A percentile compares a stretch with the other conserved stretches of the same genome.
These are phyloP conservation scores for Candida coquimbonensis DNA, from an alignment of 805 yeast species.

Conservation along the genomic window DNA sequence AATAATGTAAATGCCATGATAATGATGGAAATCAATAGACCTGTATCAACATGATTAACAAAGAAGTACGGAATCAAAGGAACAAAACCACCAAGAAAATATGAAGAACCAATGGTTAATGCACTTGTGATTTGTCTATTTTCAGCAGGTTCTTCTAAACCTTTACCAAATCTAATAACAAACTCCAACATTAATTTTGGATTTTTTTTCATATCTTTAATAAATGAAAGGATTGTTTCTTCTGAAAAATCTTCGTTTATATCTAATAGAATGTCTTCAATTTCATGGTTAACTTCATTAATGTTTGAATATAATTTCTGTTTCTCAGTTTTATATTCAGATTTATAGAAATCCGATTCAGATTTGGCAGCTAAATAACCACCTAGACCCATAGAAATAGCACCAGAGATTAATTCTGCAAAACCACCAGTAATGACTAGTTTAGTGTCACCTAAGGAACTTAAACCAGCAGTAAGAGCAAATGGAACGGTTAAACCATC, in stretches of 20 bases:
- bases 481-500: constrained; percentile 98
- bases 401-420: constrained; percentile 95
- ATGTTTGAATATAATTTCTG: constrained; percentile 58
- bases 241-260: constrained; percentile 53
- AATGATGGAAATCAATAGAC: constrained; percentile 64
- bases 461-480: constrained; percentile 94
- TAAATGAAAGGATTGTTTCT: constrained; percentile 64
- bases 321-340: constrained; percentile 68
- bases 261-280: constrained; percentile 73
- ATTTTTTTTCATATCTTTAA: constrained; percentile 68
- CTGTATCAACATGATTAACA: constrained; percentile 64
- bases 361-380: constrained; percentile 93
- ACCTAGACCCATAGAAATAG: constrained; percentile 96
- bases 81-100: constrained; percentile 87
- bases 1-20: constrained; percentile 85
- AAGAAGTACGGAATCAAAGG: constrained; percentile 92
- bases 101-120: constrained; percentile 80
- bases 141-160: constrained; percentile 93
- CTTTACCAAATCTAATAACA: constrained; percentile 80
- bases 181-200: constrained; percentile 81
- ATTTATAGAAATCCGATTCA: constrained; percentile 68
- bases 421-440: constrained; percentile 96
- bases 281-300: constrained; percentile 62
- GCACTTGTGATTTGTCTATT: constrained; percentile 87
- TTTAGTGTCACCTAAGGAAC: constrained; percentile 82